phyloP scores from a whole-genome alignment of 305 asterid genomes.

The Fraxinus floribunda region DNA sequence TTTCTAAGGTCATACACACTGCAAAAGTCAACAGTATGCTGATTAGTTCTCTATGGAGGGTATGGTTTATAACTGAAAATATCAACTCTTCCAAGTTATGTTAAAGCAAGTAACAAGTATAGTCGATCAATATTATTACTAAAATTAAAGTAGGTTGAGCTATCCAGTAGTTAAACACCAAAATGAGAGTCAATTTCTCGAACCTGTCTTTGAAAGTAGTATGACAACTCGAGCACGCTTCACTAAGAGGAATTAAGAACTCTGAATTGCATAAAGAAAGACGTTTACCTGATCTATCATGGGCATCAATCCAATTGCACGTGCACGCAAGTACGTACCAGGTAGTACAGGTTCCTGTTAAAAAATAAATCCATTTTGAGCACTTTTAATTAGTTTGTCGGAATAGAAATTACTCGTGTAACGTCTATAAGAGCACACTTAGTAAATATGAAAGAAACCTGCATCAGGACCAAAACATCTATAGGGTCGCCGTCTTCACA shows the following conservation, averaged over 20 bases:
- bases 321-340: constrained; percentile 82
- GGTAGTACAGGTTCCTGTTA: constrained; percentile 82
- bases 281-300: constrained; percentile 86
- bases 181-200: not conserved
- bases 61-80: not conserved
- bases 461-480: constrained; percentile 87
- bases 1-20: not conserved
- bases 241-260: not conserved
- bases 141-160: not conserved
- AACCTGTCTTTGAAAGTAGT: not conserved
- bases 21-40: not conserved
- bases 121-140: not conserved
- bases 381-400: not conserved
- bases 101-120: not conserved
- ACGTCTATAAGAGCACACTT: not conserved
- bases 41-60: not conserved
- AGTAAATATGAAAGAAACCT: constrained; percentile 43
- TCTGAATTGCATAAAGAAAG: not conserved
- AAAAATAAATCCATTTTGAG: not conserved
- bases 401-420: not conserved
- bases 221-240: not conserved
- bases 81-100: not conserved
- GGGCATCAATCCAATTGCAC: constrained; percentile 94
- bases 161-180: not conserved
- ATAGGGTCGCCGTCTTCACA: constrained; percentile 91